Base-by-base conservation (phyloP, 139 green algal species). In the Haematococcus sp. region DNA sequence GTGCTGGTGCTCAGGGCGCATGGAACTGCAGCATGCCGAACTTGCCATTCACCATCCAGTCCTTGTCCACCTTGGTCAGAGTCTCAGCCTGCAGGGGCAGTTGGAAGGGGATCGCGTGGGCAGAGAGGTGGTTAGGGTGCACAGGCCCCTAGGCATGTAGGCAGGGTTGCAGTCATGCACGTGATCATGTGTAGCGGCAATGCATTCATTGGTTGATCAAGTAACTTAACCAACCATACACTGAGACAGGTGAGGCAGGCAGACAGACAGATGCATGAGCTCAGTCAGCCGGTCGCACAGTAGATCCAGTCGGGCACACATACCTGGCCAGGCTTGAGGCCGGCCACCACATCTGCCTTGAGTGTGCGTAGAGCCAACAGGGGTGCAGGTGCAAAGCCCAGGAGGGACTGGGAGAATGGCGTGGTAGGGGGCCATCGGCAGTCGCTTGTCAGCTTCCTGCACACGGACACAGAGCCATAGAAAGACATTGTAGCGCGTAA, bases 11-110 rank as follows among this genome's bases (percentile, higher is more conserved):
- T 49, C 40, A 49, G 40, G 40, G 40, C 40, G 40, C 40, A 49
- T 49, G 40, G 61, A 56, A 56, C 63, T 89, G 84, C 28, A 86
- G 63, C 58, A 89, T 80, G 1, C 80, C 84, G 76, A 84, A 89
- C 69, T 84, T 85, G 3, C 84, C 84, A 52, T 86, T 85, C 32
- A 89, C 84, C 65, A 82, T 73, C 84, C 84, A 89, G 9, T 79
- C 52, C 1, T 44, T 4, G 30, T 86, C 75, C 23, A 68, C 40
- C 1, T 54, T 31, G 20, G n/a, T 22, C 19, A 84, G 74, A 9
- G 22, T n/a, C 56, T 76, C n/a, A 25, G 43, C 70, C 63, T 65
- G 58, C 58, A 65, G 16, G 16, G 16, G n/a, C 51, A 27, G 1
- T 59, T 23, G 51, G 56, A 25, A 35, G 27, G 13, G 54, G 0